Conservation (phyloP, 2,329 filamentous ascomycete species). For the Scopulariopsis brevicaulis region DNA sequence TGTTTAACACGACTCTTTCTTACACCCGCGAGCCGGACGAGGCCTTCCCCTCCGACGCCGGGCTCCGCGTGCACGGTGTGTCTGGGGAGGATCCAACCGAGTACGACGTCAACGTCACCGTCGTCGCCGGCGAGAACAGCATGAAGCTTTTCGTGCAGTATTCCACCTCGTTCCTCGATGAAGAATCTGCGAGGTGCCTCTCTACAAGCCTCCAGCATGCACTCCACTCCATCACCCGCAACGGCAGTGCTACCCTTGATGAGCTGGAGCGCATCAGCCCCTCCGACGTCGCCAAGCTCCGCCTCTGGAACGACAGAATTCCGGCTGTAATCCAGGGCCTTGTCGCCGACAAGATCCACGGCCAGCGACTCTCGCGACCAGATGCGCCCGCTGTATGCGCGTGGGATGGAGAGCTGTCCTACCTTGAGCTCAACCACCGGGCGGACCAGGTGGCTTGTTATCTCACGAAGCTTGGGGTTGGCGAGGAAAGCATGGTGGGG, state of each 20-base stretch:
- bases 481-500: slow-evolving; percentile 7
- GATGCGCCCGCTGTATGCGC: slow-evolving; percentile 9
- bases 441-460: slow-evolving; percentile 6
- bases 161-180: background rate
- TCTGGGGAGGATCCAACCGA: slow-evolving; percentile 22
- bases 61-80: background rate
- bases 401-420: slow-evolving; percentile 13
- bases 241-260: background rate
- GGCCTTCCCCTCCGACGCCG: background rate
- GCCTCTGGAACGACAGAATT: background rate
- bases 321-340: background rate
- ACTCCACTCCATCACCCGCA: background rate
- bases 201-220: background rate
- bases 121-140: background rate
- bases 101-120: background rate
- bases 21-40: background rate
- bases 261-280: background rate
- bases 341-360: background rate
- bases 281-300: background rate
- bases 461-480: background rate
- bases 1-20: background rate
- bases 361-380: background rate
- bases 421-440: slow-evolving; percentile 11
- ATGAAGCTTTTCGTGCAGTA: background rate
- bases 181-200: background rate